Evolutionary conservation across 2,329 filamentous ascomycete genomes (phyloP), one percentile per base, ranked within the genome.

Genomic region (Pyrenophora graminea): DNA sequence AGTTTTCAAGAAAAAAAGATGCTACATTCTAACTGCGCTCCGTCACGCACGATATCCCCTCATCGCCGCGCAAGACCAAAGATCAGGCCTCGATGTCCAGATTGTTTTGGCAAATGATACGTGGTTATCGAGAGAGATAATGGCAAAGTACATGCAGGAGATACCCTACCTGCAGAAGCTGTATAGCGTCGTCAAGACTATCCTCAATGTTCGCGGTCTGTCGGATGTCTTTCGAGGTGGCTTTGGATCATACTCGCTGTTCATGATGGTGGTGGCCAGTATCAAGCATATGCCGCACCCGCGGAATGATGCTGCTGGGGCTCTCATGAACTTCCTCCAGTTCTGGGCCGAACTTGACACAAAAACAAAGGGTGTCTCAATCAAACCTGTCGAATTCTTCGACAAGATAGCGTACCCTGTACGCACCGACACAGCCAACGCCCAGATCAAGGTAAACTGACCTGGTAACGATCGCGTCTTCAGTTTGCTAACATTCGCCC

Each of bases 251-350:
- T 84, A 85, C 61, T 73, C 77, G 10, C 70, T 84, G 8, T 77
- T 83, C 61, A 80, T 84, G 71, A 80, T 85, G 74, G 67, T 85
- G 15, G 78, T 81, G 12, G 80, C 82, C 4, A 77, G 79, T 23
- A 67, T 85, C 23, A 79, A 79, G 55, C 72, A 79, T 54, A 69
- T 69, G 27, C 70, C 74, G 25, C 62, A 49, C 61, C 39, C 73
- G 63, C 44, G 54, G 56, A 36, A 25, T 51, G 64, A 73, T 44
- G 61, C 76, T 2, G 79, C 69, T 15, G 61, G 71, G 4, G 76
- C 78, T 18, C 72, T 86, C 3, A 61, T 81, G 2, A 67, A 72
- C 21, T 74, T 85, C 51, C 66, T 86, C 1, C 53, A 73, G 2
- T 79, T 83, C 58, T 85, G 80, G 64, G 66, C 71, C 33, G 59